Evolutionary conservation across 2,329 filamentous ascomycete species (phyloP).

Genomic region (Elsinoe necatrix): DNA sequence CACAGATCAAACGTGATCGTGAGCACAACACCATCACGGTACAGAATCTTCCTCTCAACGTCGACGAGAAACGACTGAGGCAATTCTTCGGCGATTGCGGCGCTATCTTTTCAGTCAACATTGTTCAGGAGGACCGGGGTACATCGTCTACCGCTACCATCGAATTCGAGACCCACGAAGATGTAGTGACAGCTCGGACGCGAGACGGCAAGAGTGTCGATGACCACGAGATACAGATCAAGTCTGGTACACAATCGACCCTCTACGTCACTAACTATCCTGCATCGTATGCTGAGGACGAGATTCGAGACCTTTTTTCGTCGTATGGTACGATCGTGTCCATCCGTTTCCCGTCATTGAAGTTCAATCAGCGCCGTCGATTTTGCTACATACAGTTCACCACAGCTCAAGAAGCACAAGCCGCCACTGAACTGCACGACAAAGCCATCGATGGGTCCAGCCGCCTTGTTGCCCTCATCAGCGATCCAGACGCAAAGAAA

Average conservation of each 20-base stretch:
- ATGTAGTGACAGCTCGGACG: slow-evolving; percentile 71
- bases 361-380: slow-evolving; percentile 76
- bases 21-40: slow-evolving; percentile 84
- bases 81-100: slow-evolving; percentile 93
- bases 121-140: slow-evolving; percentile 56
- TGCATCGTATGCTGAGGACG: slow-evolving; percentile 61
- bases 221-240: slow-evolving; percentile 63
- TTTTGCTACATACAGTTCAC: slow-evolving; percentile 96
- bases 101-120: slow-evolving; percentile 66
- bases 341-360: slow-evolving; percentile 83
- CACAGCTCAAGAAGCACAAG: slow-evolving; percentile 56
- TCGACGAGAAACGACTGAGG: slow-evolving; percentile 63
- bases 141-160: slow-evolving; percentile 63
- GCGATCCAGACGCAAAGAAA: slow-evolving; percentile 71
- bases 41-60: slow-evolving; percentile 61
- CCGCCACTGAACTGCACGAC: slow-evolving; percentile 65
- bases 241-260: slow-evolving; percentile 67
- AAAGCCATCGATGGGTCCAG: slow-evolving; percentile 59
- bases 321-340: slow-evolving; percentile 74
- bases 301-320: slow-evolving; percentile 59
- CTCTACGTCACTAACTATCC: slow-evolving; percentile 90
- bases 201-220: slow-evolving; percentile 73
- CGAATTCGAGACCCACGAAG: slow-evolving; percentile 74
- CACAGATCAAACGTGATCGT: slow-evolving; percentile 64
- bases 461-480: slow-evolving; percentile 69